phyloP scores from a whole-genome alignment of 140 eudicot species.

The Oenanthe javanica region DNA sequence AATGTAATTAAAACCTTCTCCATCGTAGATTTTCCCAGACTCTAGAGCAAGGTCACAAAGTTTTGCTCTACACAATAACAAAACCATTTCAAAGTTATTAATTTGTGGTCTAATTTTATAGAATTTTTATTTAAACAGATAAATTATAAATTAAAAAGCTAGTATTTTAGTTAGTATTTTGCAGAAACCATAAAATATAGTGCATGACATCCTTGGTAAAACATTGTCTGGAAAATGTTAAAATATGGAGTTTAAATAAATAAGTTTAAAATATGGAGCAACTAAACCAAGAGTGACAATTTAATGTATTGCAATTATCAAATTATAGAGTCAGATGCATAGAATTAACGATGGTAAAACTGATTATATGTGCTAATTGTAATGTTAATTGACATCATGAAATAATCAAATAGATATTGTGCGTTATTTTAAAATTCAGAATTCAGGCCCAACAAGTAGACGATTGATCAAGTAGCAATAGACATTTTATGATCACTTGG shows the following conservation, averaged over 20 bases:
- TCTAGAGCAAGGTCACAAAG: slow-evolving; percentile 91
- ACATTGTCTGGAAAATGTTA: neutral
- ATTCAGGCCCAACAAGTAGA: neutral
- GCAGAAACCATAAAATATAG: neutral
- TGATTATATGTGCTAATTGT: neutral
- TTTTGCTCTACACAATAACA: slow-evolving; percentile 53
- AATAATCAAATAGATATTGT: neutral
- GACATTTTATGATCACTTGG: neutral
- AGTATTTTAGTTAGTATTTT: neutral
- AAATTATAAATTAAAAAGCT: no score
- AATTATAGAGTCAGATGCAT: neutral
- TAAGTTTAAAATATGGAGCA: neutral
- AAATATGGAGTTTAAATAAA: neutral
- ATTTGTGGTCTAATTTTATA: neutral
- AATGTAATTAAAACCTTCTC: slow-evolving; percentile 90
- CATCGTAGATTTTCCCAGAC: slow-evolving; percentile 79
- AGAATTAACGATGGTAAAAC: neutral
- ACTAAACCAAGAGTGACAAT: neutral
- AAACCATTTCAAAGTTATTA: neutral
- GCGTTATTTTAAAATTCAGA: neutral
- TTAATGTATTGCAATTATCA: neutral
- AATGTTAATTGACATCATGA: neutral
- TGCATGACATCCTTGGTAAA: neutral
- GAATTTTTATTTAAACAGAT: neutral
- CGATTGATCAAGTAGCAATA: neutral